Conservation (phyloP, 2,329 filamentous ascomycete species). For the Beauveria brongniartii region DNA sequence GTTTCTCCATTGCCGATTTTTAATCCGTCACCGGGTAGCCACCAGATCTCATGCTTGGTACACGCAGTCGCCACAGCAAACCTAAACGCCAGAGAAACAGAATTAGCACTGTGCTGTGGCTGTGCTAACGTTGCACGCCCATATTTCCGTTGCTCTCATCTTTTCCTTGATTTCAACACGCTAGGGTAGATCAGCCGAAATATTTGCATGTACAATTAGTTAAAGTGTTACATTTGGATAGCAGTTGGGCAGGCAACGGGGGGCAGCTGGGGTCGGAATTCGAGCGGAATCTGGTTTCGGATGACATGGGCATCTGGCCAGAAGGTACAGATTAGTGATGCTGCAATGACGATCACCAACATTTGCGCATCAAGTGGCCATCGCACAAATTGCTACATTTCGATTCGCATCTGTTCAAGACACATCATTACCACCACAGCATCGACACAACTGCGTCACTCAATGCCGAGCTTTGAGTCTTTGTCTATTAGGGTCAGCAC, state of each 20-base stretch:
- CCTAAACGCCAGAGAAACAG: background rate
- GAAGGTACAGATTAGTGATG: background rate
- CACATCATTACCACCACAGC: no score
- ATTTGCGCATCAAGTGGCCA: background rate
- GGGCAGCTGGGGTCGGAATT: background rate
- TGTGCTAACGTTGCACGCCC: background rate
- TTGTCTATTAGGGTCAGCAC: no score
- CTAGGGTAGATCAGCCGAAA: background rate
- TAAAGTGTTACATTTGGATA: background rate
- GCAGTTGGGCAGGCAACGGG: no score
- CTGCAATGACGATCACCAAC: background rate
- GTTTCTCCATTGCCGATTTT: background rate
- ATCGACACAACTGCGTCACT: no score
- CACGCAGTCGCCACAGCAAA: background rate
- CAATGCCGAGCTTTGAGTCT: no score
- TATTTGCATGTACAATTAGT: no score
- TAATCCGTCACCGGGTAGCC: background rate
- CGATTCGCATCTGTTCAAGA: no score
- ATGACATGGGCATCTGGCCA: background rate
- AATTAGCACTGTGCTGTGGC: background rate
- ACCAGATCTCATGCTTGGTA: background rate
- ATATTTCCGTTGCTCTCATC: no score
- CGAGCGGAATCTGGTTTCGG: background rate
- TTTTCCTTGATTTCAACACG: no score
- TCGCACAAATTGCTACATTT: no score